Base-by-base conservation (phyloP, 2,329 filamentous ascomycete genomes). In the Pestalotiopsis sp. region DNA sequence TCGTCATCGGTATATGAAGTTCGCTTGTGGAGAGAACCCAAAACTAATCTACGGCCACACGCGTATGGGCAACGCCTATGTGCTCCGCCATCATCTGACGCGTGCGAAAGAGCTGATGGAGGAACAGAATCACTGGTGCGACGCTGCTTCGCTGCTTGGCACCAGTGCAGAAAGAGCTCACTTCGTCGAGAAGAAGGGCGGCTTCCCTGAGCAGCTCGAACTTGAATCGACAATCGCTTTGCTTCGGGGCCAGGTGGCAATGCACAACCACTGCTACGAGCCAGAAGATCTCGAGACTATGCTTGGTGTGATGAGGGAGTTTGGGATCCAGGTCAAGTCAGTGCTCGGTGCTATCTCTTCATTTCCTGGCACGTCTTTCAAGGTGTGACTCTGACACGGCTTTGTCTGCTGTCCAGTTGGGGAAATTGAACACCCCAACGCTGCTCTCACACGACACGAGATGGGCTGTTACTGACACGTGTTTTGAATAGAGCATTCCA, bases 1-100 rank as follows among this genome's bases (percentile, higher is more conserved):
- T 36, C 76, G 80, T 3, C 73, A 72, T 23, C 71, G 80, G 38
- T 83, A 83, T 70, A 80, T 84, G 76, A 84, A 84, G 72, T 82
- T 84, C 78, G 83, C 83, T 1, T 82, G 82, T 69, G 83, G 83
- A 9, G 83, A 84, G 72, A 85, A 84, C 69, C 81, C 82, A n/a
- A 80, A 78, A 68, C 41, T 68, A 0, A 69, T 77, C 1, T 83
- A 83, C 70, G 73, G 73, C 4, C 79, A 83, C 63, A 80, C 77
- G 3, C 77, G 82, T 27, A 80, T 83, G 74, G 82, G 80, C 1
- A 79, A 80, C 68, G 79, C 80, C 1, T 83, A 77, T 74, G 73
- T 78, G 17, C 75, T 84, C 49, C 75, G 83, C 4, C 74, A 80
- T 59, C 82, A 82, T 59, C 77, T 83, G 60, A 76, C 75, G n/a